Evolutionary conservation across 371 early-diverging fungal genomes (phyloP).

Genomic region (Lichtheimia corymbifera): DNA sequence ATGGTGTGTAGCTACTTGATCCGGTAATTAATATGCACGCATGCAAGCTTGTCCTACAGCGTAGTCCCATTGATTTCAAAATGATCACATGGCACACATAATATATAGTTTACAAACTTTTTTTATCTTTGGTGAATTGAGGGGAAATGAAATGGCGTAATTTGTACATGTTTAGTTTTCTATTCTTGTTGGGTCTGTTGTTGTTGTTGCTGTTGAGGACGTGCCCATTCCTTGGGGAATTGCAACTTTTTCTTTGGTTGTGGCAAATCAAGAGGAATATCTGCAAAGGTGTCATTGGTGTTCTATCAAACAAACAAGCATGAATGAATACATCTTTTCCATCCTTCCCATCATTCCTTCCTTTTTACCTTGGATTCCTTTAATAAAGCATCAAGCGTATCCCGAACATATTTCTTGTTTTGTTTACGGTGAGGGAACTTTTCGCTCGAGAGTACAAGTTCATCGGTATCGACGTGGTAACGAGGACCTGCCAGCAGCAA

Average conservation of each 20-base stretch:
- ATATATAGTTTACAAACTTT: not conserved
- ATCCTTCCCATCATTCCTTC: not conserved
- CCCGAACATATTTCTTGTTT: slow-evolving; percentile 68
- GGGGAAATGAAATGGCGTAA: not conserved
- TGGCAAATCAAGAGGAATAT: slow-evolving; percentile 62
- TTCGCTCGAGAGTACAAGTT: slow-evolving; percentile 63
- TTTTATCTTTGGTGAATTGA: not conserved
- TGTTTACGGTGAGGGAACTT: slow-evolving; percentile 65
- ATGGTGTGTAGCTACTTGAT: too few relatives aligned
- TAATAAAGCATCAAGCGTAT: slow-evolving; percentile 56
- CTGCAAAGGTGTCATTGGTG: slow-evolving; percentile 55
- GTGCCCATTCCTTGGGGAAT: slow-evolving; percentile 71
- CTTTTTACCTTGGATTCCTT: slow-evolving; percentile 56
- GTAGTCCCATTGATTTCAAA: too few relatives aligned
- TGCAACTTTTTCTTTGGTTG: slow-evolving; percentile 57
- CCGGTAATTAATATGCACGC: too few relatives aligned
- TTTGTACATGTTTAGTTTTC: slow-evolving; percentile 4
- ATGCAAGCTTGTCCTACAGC: too few relatives aligned
- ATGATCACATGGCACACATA: not conserved
- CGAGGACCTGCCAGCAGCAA: slow-evolving; percentile 61
- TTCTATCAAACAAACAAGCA: slow-evolving; percentile 23
- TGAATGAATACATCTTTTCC: not conserved
- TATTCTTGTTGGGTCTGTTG: slow-evolving; percentile 2
- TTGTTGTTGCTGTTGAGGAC: slow-evolving; percentile 25
- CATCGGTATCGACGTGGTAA: slow-evolving; percentile 55